Evolutionary conservation across 2,329 filamentous ascomycete species (phyloP).

Genomic region (Talaromyces funiculosus): DNA sequence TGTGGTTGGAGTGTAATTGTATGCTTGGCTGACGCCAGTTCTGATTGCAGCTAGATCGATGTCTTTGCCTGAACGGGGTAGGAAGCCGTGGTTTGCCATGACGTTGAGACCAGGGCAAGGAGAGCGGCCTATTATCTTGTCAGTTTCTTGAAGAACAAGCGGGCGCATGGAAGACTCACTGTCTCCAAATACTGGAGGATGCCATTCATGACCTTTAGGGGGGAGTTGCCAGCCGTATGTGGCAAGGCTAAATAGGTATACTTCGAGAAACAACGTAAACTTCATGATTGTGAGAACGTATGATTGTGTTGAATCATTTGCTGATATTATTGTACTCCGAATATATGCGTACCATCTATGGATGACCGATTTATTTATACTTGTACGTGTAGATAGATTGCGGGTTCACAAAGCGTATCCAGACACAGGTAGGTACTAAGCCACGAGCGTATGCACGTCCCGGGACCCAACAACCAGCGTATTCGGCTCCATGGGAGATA

Average conservation of each 20-base stretch:
- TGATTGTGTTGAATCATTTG: background rate
- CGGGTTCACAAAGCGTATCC: background rate
- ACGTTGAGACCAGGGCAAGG: slow-evolving; percentile 32
- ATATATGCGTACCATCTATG: background rate
- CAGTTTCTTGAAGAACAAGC: background rate
- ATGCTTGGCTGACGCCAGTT: background rate
- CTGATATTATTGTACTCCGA: background rate
- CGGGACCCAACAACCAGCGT: background rate
- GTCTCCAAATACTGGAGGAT: slow-evolving; percentile 6
- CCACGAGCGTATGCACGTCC: background rate
- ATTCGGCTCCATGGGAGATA: background rate
- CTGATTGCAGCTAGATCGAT: slow-evolving; percentile 8
- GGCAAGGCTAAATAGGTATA: background rate
- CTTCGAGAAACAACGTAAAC: background rate
- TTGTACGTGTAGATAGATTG: background rate
- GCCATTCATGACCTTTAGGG: slow-evolving; percentile 8
- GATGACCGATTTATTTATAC: background rate
- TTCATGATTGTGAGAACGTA: background rate
- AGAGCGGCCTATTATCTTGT: background rate
- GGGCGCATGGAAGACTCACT: background rate
- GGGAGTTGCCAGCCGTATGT: background rate
- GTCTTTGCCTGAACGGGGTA: slow-evolving; percentile 23
- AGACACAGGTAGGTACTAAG: background rate
- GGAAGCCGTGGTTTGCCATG: slow-evolving; percentile 31
- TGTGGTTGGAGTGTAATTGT: slow-evolving; percentile 4